phyloP scores from a whole-genome alignment of 2,329 filamentous ascomycete genomes.

The Balansia obtecta region DNA sequence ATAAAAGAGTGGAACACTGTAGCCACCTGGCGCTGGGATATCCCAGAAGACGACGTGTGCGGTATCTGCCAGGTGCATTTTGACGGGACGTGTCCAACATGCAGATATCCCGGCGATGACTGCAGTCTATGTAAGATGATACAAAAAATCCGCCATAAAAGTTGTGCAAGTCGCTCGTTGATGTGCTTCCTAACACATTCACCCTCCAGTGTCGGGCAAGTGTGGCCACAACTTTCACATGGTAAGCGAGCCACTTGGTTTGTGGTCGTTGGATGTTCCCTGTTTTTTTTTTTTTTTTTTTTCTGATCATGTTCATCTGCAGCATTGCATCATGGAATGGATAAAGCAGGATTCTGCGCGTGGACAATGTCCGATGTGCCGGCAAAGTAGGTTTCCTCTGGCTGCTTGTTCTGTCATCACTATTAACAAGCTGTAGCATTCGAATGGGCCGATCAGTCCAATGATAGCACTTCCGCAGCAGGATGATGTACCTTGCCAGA shows the following conservation, averaged over 20 bases:
- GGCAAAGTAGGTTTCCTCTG: conserved; percentile 54
- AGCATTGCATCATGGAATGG: conserved; percentile 96
- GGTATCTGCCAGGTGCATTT: conserved; percentile 98
- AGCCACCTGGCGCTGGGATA: conserved; percentile 95
- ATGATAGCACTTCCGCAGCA: conserved; percentile 16
- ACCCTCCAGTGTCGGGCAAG: conserved; percentile 71
- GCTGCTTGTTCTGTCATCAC: neutral
- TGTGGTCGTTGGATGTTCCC: neutral
- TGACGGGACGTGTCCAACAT: conserved; percentile 93
- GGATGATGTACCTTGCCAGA: conserved; percentile 10
- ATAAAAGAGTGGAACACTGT: conserved; percentile 91
- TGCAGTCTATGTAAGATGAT: conserved; percentile 72
- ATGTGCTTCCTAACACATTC: neutral
- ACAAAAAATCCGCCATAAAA: neutral
- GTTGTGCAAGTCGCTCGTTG: neutral
- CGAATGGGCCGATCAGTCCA: conserved; percentile 27
- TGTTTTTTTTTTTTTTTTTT: no score
- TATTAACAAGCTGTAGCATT: conserved; percentile 19
- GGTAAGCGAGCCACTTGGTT: conserved; percentile 36
- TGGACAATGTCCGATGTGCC: conserved; percentile 94
- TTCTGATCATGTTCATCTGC: conserved; percentile 1
- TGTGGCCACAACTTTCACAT: conserved; percentile 98
- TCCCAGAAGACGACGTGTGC: conserved; percentile 93
- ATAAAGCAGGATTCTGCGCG: conserved; percentile 89
- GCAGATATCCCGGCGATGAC: conserved; percentile 95